Evolutionary conservation across 306 rosid genomes (phyloP), one percentile per base, ranked within the genome.

Genomic region (Lathyrus sativus): DNA sequence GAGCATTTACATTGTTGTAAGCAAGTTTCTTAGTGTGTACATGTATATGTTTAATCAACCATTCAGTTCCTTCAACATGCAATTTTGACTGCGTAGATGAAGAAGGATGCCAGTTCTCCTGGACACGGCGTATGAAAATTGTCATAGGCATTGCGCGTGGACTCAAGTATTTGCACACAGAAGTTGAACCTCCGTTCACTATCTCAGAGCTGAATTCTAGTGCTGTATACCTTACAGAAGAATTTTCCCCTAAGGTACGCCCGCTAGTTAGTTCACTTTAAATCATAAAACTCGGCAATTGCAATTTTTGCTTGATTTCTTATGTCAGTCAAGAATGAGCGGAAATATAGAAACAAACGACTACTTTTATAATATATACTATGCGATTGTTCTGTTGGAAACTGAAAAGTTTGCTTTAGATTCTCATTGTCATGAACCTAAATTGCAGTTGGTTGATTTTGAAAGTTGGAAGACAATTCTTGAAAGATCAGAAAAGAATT

Each of bases 391-490:
- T 45, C 19, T 45, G 60, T 55, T 82, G 53, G 49, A 79, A 26
- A 29, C 57, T 68, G 43, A 50, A 75, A 63, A 18, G 41, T 43
- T 71, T 68, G 55, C 67, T 69, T 15, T 49, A 65, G 42, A 39
- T 49, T 82, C 68, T 72, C 63, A 62, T 50, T 50, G 53, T 41
- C 11, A 10, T 37, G 24, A 67, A 55, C 45, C 58, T 67, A 22
- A 55, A 59, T 53, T 83, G 85, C 86, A 95, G 99, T 76, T 95
- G 74, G 92, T 95, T 78, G 97, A 95, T 77, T 95, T 95, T 77
- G 99, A 95, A 81, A 84, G 97, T 81, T 95, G 99, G 97, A 95
- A 95, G 84, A 78, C 95, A 61, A 90, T 95, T 76, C 89, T 95
- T 63, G 87, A 83, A 51, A 86, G 97, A 84, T 88, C 95, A 18